Conservation (phyloP, 805 yeast genomes). For the Saccharomyces kudriavzevii region DNA sequence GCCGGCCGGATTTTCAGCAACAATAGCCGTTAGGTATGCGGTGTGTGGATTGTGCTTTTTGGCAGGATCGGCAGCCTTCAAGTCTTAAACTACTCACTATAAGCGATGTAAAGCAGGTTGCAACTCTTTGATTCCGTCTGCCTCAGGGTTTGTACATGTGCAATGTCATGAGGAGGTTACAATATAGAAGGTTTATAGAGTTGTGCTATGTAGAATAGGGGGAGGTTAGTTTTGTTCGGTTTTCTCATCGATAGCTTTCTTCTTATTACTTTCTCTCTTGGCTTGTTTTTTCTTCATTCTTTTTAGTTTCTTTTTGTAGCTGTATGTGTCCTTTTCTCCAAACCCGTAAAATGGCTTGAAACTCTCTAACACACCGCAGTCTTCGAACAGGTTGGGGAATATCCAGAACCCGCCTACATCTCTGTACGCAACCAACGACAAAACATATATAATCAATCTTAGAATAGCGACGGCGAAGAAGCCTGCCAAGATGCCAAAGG, state of each 20-base stretch:
- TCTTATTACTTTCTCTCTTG: slow-evolving; percentile 5
- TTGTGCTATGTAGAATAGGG: background rate
- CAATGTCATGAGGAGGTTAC: background rate
- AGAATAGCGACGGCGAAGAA: slow-evolving; percentile 75
- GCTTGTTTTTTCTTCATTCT: slow-evolving; percentile 25
- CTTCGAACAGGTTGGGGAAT: slow-evolving; percentile 92
- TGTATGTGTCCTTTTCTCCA: slow-evolving; percentile 42
- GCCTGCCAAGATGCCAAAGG: slow-evolving; percentile 62
- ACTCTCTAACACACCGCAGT: slow-evolving; percentile 88
- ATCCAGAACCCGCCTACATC: slow-evolving; percentile 82
- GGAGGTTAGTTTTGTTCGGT: background rate
- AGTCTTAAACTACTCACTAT: background rate
- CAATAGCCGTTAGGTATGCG: background rate
- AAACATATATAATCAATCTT: slow-evolving; percentile 58
- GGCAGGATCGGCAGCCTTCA: background rate
- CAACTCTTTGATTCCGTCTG: background rate
- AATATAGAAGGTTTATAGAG: background rate
- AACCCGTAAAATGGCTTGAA: slow-evolving; percentile 85
- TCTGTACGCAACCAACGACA: slow-evolving; percentile 24
- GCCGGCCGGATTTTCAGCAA: background rate
- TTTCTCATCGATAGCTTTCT: slow-evolving; percentile 1
- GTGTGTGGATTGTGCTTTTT: background rate
- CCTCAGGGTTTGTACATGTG: background rate
- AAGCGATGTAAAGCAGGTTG: background rate
- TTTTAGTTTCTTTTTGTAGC: slow-evolving; percentile 26